Base-by-base conservation (phyloP, 805 yeast genomes). In the Lipomyces orientalis region DNA sequence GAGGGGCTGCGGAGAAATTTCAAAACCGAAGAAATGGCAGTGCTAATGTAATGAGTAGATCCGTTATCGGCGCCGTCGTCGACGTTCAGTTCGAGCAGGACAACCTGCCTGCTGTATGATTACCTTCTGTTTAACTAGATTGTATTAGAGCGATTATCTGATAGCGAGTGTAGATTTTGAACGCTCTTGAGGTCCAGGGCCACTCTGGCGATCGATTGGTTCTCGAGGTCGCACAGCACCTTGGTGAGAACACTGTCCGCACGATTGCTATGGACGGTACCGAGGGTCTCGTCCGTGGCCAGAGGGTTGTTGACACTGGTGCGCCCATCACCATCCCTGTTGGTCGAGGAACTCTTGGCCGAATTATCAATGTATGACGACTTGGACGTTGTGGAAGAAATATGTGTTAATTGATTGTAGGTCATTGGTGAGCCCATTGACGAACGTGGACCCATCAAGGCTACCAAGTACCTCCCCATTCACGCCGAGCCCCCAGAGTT, bases 231-330 rank as follows among this genome's bases (percentile, higher is more conserved):
- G 95, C 99, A 79, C 99, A 95, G 88, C 99, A 95, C 85, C 89
- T 95, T 84, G 99, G 99, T 88, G 98, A 95, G 88, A 93, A 93
- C 91, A 90, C 98, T 78, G 98, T 95, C 82, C 94, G 99, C 90
- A 90, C 99, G 82, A 95, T 95, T 90, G 98, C 99, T 81, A 95
- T 95, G 99, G 99, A 95, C 84, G 98, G 98, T 91, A 95, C 99
- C 77, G 98, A 94, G 85, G 99, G 99, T 92, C 89, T 95, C 80
- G 97, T 93, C 78, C 94, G 99, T 88, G 99, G 99, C 83, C 89
- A 90, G 79, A 66, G 85, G 70, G 99, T 95, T 78, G 75, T 80
- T 74, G 99, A 95, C 87, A 93, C 98, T 75, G 99, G 99, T 83
- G 86, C 97, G 74, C 99, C 99, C 84, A 95, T 95, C 82, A 89